phyloP scores from a whole-genome alignment of 2,329 filamentous ascomycete genomes.

The Myriosclerotinia curreyana region DNA sequence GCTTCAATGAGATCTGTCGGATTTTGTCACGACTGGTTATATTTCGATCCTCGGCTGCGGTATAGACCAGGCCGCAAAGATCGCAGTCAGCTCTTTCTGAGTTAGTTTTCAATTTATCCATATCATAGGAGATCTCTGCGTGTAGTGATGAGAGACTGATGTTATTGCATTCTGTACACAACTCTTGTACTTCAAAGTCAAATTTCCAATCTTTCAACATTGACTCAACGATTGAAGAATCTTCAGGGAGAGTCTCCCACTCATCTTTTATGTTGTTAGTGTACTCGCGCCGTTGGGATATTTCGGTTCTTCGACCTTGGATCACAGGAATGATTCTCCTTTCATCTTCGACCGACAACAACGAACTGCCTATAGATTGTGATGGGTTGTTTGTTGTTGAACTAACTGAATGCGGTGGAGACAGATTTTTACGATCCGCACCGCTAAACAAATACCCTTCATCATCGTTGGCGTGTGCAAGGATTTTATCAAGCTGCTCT shows the following conservation, averaged over 20 bases:
- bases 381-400: neutral
- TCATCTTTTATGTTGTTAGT: neutral
- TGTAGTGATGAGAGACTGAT: neutral
- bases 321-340: neutral
- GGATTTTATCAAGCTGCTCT: neutral
- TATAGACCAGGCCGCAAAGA: neutral
- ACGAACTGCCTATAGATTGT: neutral
- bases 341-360: neutral
- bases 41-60: neutral
- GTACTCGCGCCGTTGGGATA: neutral
- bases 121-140: neutral
- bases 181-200: accelerated
- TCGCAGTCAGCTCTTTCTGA: neutral
- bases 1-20: neutral
- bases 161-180: neutral
- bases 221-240: neutral
- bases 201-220: neutral
- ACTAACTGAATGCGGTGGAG: neutral
- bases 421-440: neutral
- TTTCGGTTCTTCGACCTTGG: neutral
- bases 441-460: neutral
- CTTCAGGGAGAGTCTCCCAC: neutral
- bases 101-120: neutral
- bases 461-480: neutral
- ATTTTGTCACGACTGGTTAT: neutral